Evolutionary conservation across 2,329 filamentous ascomycete genomes (phyloP).

Genomic region (Colletotrichum cereale): DNA sequence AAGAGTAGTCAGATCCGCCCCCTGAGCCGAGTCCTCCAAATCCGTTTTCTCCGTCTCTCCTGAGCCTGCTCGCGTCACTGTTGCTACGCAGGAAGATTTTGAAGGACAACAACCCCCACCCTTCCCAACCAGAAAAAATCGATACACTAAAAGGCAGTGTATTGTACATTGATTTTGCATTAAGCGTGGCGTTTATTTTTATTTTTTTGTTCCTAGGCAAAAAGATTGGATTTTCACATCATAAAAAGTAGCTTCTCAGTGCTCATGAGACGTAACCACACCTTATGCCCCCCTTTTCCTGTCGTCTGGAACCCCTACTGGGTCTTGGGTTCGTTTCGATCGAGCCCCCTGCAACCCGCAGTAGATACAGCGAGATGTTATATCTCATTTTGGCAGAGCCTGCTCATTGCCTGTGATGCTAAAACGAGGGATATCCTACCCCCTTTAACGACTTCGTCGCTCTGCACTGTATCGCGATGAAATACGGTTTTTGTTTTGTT

Average conservation of each 20-base stretch:
- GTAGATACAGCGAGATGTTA: background rate
- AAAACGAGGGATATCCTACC: background rate
- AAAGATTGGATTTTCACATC: constrained; percentile 25
- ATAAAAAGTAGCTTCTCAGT: background rate
- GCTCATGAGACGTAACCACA: background rate
- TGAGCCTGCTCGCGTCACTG: background rate
- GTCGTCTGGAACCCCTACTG: too few relatives aligned
- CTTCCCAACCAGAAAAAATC: background rate
- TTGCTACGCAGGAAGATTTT: background rate
- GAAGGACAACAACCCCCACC: constrained; percentile 1
- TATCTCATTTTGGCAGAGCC: background rate
- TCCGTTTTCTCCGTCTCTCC: background rate
- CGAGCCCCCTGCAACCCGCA: background rate
- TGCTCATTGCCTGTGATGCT: background rate
- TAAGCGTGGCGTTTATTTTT: constrained; percentile 38
- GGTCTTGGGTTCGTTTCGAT: background rate
- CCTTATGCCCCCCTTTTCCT: background rate
- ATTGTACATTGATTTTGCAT: constrained; percentile 35
- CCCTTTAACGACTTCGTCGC: constrained; percentile 26
- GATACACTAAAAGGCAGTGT: constrained; percentile 33
- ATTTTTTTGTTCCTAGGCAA: constrained; percentile 15
- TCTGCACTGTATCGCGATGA: constrained; percentile 17
- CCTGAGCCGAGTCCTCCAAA: constrained; percentile 20
- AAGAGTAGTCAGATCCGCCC: constrained; percentile 28
- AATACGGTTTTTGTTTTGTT: background rate